phyloP scores from a whole-genome alignment of 345 rosid species.

The Erodium maritimum region DNA sequence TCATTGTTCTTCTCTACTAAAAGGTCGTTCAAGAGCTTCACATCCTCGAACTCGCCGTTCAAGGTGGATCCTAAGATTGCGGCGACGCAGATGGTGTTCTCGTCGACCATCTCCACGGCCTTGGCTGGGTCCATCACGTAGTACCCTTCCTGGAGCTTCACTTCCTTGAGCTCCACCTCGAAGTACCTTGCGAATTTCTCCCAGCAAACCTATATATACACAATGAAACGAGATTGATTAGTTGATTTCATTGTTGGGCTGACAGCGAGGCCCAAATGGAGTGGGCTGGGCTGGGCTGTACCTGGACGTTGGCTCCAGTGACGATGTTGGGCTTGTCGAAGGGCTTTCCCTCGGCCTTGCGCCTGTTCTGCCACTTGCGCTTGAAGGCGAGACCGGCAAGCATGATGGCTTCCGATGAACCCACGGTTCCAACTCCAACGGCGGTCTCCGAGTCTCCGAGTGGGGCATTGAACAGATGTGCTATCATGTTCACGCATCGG shows the following conservation, averaged over 20 bases:
- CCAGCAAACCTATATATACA: constrained; percentile 12
- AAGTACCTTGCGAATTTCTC: background rate
- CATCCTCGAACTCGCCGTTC: constrained; percentile 93
- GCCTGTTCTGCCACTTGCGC: constrained; percentile 89
- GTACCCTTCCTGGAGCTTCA: constrained; percentile 39
- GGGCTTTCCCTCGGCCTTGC: constrained; percentile 74
- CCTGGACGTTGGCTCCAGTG: constrained; percentile 53
- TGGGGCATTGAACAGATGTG: constrained; percentile 80
- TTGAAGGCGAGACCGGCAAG: constrained; percentile 88
- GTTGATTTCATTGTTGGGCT: too few species aligned
- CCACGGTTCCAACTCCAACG: constrained; percentile 85
- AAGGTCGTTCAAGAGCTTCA: constrained; percentile 70
- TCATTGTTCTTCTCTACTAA: constrained; percentile 50
- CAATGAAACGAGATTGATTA: too few species aligned
- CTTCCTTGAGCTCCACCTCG: too few species aligned
- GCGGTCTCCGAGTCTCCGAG: constrained; percentile 61
- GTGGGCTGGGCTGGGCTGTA: constrained; percentile 2
- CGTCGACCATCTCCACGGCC: constrained; percentile 90
- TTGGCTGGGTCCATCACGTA: constrained; percentile 90
- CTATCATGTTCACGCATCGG: constrained; percentile 92
- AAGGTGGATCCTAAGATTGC: constrained; percentile 88
- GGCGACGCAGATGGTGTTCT: constrained; percentile 95
- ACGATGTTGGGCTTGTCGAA: constrained; percentile 16
- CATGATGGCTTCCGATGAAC: constrained; percentile 97
- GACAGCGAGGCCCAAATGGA: too few species aligned